Percentiles rank a stretch among this genome's conserved stretches.
Conservation (phyloP, 306 rosid species). For the Comarum palustre region DNA sequence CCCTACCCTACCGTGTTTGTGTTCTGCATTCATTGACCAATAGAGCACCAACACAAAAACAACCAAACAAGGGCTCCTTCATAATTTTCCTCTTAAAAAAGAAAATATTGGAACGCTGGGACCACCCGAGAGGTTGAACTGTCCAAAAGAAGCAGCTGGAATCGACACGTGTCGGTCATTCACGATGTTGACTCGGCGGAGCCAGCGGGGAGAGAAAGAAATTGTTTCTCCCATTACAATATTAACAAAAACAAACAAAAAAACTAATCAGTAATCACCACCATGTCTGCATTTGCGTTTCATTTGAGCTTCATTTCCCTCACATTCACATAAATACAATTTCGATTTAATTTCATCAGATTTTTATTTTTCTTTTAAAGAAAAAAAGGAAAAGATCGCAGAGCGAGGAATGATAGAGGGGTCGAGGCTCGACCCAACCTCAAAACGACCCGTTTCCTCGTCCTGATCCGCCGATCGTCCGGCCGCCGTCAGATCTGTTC, state of each 20-base stretch:
- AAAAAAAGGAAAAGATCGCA: conserved; percentile 7
- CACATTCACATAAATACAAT: conserved; percentile 35
- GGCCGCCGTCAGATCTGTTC: conserved; percentile 34
- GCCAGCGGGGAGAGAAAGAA: conserved; percentile 42
- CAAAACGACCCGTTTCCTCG: conserved; percentile 46
- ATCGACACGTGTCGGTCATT: conserved; percentile 26
- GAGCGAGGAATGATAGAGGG: conserved; percentile 40
- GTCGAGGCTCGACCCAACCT: conserved; percentile 28
- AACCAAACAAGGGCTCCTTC: background rate
- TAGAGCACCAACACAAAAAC: background rate
- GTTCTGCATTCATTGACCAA: conserved; percentile 4
- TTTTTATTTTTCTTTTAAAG: conserved; percentile 6
- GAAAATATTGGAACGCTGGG: background rate
- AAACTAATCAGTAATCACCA: background rate
- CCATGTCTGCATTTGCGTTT: conserved; percentile 32
- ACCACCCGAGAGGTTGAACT: conserved; percentile 3
- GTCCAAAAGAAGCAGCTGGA: conserved; percentile 17
- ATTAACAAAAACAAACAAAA: background rate
- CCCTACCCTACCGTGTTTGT: background rate
- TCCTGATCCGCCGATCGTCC: conserved; percentile 21
- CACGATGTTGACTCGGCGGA: conserved; percentile 39
- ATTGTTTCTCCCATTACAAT: conserved; percentile 23
- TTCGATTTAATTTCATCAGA: conserved; percentile 14
- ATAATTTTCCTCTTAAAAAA: background rate
- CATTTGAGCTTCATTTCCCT: conserved; percentile 36